Percentiles rank a stretch among this genome's conserved stretches.
Evolutionary conservation across 768 basidiomycete species (phyloP).

Genomic region (Butyriboletus loyo): DNA sequence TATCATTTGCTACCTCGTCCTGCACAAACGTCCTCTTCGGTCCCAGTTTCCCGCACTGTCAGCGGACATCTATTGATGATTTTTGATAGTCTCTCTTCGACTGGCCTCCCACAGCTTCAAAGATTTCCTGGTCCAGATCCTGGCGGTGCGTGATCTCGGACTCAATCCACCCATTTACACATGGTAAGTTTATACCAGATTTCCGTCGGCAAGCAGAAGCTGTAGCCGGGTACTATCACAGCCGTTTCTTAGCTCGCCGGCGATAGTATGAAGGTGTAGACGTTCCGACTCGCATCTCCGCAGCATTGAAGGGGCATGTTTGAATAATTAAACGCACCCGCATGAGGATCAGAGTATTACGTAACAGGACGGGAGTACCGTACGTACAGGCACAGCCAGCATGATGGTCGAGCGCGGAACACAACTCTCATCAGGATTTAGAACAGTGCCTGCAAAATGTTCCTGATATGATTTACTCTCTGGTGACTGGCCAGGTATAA

Average conservation of each 20-base stretch:
- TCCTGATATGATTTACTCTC: neutral
- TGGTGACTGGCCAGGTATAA: slow-evolving; percentile 13
- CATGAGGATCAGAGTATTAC: no score
- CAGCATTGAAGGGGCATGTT: no score
- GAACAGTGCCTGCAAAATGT: neutral
- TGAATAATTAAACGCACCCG: no score
- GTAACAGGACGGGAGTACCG: neutral
- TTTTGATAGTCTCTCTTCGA: neutral
- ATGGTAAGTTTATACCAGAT: neutral
- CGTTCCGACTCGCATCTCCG: neutral
- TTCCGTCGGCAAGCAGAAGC: neutral
- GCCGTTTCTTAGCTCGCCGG: neutral
- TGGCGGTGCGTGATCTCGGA: neutral
- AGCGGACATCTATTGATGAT: neutral
- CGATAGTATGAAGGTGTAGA: neutral
- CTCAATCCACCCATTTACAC: neutral
- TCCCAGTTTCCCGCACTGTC: neutral
- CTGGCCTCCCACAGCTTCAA: neutral
- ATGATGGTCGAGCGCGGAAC: no score
- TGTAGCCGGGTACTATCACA: neutral
- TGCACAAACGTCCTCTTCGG: neutral
- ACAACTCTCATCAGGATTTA: neutral
- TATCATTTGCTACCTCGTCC: no score
- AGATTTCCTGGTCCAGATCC: neutral
- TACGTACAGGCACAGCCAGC: neutral